Evolutionary conservation across 2,329 filamentous ascomycete species (phyloP), one percentile per base, ranked within the genome.

Genomic region (Coniochaeta prunicola): DNA sequence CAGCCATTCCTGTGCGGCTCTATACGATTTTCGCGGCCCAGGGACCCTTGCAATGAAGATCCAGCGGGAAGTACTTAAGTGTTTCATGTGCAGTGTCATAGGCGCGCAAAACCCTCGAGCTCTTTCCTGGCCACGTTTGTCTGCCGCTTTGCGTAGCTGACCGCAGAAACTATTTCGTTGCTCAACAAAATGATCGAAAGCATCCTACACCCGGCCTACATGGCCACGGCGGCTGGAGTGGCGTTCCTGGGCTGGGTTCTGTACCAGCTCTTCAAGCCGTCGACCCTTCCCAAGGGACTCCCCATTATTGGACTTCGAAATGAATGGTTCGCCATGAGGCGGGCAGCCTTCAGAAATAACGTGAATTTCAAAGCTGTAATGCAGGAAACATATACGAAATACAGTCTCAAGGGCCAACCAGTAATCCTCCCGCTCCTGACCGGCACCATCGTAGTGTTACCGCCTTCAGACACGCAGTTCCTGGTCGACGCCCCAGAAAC

Each of bases 401-500:
- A 50, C 45, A 50, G 21, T 17, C 4, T 2, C 45, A 50, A 50
- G 26, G 45, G 45, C 24, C 45, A 30, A 26, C 56, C 67, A 2
- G 65, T 63, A 53, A 55, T 68, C 26, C 36, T 69, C 12, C 67
- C 68, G 3, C 19, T 69, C 17, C 57, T 61, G 4, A 64, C 64
- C 36, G 42, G 19, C 26, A 60, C 63, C 57, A 56, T 62, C 40
- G 59, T 71, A 1, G 19, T 67, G 21, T 60, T 70, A 5, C 67
- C 69, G 1, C 24, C 58, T 3, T 58, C 60, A 24, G 61, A 69
- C 42, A 56, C 63, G 17, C 62, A 66, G 53, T 70, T 65, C 65
- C 62, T 68, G 17, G 56, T 66, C 33, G 63, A 67, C 54, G 64
- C 67, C 57, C 66, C 66, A n/a, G 66, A 68, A 30, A 38, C 58